Conservation (phyloP, 2,329 filamentous ascomycete genomes). For the Ceratocystis albifundus region DNA sequence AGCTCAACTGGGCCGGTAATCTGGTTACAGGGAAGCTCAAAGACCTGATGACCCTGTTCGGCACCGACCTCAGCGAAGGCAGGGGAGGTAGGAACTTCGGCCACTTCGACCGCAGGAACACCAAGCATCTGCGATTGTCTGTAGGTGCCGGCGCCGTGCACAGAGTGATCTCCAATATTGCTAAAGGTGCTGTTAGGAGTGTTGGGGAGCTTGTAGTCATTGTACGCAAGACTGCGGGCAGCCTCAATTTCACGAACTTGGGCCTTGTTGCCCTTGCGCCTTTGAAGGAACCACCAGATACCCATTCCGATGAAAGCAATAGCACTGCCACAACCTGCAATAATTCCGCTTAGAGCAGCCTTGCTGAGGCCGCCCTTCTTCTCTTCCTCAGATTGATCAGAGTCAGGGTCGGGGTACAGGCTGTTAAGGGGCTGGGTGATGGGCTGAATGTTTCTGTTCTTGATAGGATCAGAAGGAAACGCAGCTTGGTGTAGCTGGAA, state of each 20-base stretch:
- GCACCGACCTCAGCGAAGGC: conserved; percentile 32
- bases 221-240: conserved; percentile 23
- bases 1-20: conserved; percentile 33
- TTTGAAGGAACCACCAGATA: conserved; percentile 30
- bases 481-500: conserved; percentile 47
- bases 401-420: conserved; percentile 35
- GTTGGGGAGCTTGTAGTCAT: conserved; percentile 23
- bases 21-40: conserved; percentile 39
- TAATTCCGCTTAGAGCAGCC: conserved; percentile 35
- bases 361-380: conserved; percentile 29
- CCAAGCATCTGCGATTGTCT: neutral
- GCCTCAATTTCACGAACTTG: conserved; percentile 6
- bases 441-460: conserved; percentile 32
- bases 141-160: conserved; percentile 24
- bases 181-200: conserved; percentile 27
- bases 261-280: conserved; percentile 29
- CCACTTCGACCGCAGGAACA: conserved; percentile 23
- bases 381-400: conserved; percentile 25
- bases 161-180: conserved; percentile 32
- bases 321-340: conserved; percentile 35
- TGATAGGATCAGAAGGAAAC: conserved; percentile 38
- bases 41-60: conserved; percentile 39
- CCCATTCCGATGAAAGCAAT: conserved; percentile 30
- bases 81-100: conserved; percentile 16
- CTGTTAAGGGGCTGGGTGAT: conserved; percentile 34